These are phyloP conservation scores for Starmerella tilneyi DNA, from an alignment of 805 yeast species.

Conservation along the genomic window DNA sequence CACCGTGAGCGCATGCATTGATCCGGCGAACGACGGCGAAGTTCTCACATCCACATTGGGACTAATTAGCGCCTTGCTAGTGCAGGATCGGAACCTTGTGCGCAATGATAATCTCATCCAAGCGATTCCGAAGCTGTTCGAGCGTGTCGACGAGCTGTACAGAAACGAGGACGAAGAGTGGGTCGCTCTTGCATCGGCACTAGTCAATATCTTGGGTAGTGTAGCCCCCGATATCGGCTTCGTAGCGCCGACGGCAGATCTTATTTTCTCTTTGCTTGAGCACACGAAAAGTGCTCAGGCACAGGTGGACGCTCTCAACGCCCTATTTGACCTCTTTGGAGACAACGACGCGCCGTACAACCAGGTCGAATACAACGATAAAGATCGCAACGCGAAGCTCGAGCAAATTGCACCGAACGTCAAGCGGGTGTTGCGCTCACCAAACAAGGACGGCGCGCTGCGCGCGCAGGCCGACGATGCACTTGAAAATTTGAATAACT, in stretches of 20 bases:
- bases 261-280: conserved; percentile 17
- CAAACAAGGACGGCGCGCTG: conserved; percentile 53
- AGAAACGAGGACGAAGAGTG: conserved; percentile 6
- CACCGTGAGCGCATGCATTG: conserved; percentile 15
- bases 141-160: conserved; percentile 6
- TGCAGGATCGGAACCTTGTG: conserved; percentile 14
- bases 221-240: conserved; percentile 4
- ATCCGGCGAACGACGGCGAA: conserved; percentile 22
- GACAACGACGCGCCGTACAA: conserved; percentile 57
- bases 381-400: conserved; percentile 39
- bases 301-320: conserved; percentile 51
- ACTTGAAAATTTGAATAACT: conserved; percentile 55
- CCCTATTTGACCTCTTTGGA: conserved; percentile 67
- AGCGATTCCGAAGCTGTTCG: not conserved
- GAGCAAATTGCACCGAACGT: conserved; percentile 39
- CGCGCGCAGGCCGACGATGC: conserved; percentile 60
- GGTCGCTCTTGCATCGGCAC: conserved; percentile 9
- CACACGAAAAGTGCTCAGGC: conserved; percentile 32
- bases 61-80: conserved; percentile 17
- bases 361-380: conserved; percentile 48
- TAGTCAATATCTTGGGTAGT: conserved; percentile 10
- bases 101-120: not conserved
- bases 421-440: conserved; percentile 45
- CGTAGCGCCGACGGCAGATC: conserved; percentile 6
- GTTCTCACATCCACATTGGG: conserved; percentile 26